Conservation (phyloP, 2,329 filamentous ascomycete species). For the Alternaria atra region DNA sequence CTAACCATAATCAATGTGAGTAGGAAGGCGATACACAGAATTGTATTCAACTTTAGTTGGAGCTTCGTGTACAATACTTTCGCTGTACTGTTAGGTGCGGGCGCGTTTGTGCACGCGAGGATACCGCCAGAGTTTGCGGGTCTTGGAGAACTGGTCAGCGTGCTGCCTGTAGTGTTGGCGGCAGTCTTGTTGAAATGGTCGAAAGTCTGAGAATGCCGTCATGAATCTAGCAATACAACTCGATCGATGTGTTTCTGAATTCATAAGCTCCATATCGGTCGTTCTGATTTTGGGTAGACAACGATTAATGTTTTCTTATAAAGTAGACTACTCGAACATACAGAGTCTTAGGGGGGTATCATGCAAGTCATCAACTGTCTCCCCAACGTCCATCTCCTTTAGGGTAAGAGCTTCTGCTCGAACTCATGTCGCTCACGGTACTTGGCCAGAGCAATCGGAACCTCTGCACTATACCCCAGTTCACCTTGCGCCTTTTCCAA, state of each 20-base stretch:
- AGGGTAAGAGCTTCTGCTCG: conserved; percentile 47
- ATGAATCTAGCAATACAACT: neutral
- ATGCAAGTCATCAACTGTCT: neutral
- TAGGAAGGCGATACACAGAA: conserved; percentile 49
- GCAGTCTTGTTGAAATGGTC: conserved; percentile 59
- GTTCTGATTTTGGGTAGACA: neutral
- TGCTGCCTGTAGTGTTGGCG: conserved; percentile 71
- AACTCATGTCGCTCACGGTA: conserved; percentile 49
- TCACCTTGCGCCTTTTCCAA: conserved; percentile 61
- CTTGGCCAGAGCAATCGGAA: conserved; percentile 55
- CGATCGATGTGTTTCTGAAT: neutral
- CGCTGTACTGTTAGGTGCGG: conserved; percentile 71
- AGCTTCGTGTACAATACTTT: conserved; percentile 75
- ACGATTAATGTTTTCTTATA: neutral
- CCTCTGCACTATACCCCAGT: conserved; percentile 60
- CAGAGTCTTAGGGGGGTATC: conserved; percentile 5
- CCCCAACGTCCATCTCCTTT: neutral
- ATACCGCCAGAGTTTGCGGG: conserved; percentile 74
- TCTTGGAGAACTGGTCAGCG: conserved; percentile 76
- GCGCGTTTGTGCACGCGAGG: conserved; percentile 61
- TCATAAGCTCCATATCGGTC: neutral
- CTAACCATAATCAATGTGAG: conserved; percentile 65
- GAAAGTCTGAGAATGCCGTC: conserved; percentile 16
- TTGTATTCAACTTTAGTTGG: conserved; percentile 75
- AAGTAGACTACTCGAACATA: neutral